phyloP scores from a whole-genome alignment of 1,284 basidiomycete species.

The Apiotrichum gamsii region DNA sequence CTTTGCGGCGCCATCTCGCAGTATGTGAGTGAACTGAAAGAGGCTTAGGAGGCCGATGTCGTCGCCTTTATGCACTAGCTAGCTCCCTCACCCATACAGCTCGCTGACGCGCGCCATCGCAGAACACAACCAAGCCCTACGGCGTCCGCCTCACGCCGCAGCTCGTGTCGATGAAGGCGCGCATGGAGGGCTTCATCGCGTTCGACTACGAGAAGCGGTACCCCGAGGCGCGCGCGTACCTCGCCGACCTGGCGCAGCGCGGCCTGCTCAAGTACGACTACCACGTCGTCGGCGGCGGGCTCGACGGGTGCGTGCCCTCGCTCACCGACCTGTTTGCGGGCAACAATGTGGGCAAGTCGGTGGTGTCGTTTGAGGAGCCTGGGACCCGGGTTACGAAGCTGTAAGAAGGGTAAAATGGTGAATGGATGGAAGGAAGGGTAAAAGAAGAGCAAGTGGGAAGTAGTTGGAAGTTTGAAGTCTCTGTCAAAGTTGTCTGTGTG shows the following conservation, averaged over 20 bases:
- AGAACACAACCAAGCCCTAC: slow-evolving; percentile 23
- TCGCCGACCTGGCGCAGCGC: slow-evolving; percentile 53
- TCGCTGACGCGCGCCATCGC: slow-evolving; percentile 2
- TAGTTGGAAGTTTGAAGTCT: no score
- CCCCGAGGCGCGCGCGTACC: slow-evolving; percentile 45
- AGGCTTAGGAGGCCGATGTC: no score
- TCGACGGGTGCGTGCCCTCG: slow-evolving; percentile 64
- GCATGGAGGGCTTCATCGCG: slow-evolving; percentile 75
- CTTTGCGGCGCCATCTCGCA: slow-evolving; percentile 65
- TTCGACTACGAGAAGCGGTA: slow-evolving; percentile 53
- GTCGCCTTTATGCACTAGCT: no score
- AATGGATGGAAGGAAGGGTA: no score
- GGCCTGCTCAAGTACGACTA: slow-evolving; percentile 78
- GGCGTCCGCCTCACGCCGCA: slow-evolving; percentile 48
- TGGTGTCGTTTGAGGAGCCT: slow-evolving; percentile 5
- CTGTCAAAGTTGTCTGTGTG: no score
- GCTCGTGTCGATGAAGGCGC: slow-evolving; percentile 69
- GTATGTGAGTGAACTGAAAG: slow-evolving; percentile 24
- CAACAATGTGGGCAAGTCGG: slow-evolving; percentile 75
- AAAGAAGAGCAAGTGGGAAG: no score
- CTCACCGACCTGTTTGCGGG: slow-evolving; percentile 67
- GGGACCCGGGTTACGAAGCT: slow-evolving; percentile 5
- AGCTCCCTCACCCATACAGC: no score
- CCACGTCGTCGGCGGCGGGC: slow-evolving; percentile 59
- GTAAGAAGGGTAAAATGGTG: no score